These are phyloP conservation scores for Hamigera avellanea DNA, from an alignment of 495 filamentous ascomycete species.

Conservation along the genomic window DNA sequence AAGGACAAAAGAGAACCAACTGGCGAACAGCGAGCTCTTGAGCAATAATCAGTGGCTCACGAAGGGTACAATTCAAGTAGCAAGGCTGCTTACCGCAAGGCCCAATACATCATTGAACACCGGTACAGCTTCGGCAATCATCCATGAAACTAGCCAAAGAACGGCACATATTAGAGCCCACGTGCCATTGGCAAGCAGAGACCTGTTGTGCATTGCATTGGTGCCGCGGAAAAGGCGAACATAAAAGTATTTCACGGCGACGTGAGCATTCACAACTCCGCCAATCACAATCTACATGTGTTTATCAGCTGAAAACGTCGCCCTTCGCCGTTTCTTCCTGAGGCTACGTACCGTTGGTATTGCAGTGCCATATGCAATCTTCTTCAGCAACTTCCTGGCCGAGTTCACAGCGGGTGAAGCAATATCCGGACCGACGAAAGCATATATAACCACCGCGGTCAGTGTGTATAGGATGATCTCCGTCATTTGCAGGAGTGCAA, in stretches of 20 bases:
- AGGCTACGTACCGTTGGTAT: slow-evolving; percentile 43
- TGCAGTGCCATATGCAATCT: slow-evolving; percentile 60
- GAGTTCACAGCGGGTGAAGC: slow-evolving; percentile 55
- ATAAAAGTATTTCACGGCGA: slow-evolving; percentile 46
- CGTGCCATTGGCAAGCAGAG: slow-evolving; percentile 20
- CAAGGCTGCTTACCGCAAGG: slow-evolving; percentile 15
- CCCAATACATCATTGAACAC: slow-evolving; percentile 50
- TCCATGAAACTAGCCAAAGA: slow-evolving; percentile 48
- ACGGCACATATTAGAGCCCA: slow-evolving; percentile 42
- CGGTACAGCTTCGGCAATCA: slow-evolving; percentile 55
- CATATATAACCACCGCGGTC: slow-evolving; percentile 55
- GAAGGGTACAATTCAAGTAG: background rate
- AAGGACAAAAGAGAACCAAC: slow-evolving; percentile 19
- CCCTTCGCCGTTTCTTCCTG: slow-evolving; percentile 3
- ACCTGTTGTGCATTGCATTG: slow-evolving; percentile 34
- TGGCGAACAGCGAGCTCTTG: slow-evolving; percentile 15
- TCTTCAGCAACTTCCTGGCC: slow-evolving; percentile 41
- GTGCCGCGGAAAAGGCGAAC: slow-evolving; percentile 39
- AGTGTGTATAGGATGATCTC: slow-evolving; percentile 57
- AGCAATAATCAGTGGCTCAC: background rate
- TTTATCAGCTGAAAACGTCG: background rate
- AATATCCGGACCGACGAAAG: slow-evolving; percentile 52
- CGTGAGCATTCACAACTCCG: slow-evolving; percentile 53
- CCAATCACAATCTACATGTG: slow-evolving; percentile 23
- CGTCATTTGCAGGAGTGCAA: slow-evolving; percentile 43